Percentiles rank a stretch among this genome's conserved stretches.
These are phyloP conservation scores for Boletus speciosus DNA, from an alignment of 768 basidiomycete genomes.

Conservation along the genomic window DNA sequence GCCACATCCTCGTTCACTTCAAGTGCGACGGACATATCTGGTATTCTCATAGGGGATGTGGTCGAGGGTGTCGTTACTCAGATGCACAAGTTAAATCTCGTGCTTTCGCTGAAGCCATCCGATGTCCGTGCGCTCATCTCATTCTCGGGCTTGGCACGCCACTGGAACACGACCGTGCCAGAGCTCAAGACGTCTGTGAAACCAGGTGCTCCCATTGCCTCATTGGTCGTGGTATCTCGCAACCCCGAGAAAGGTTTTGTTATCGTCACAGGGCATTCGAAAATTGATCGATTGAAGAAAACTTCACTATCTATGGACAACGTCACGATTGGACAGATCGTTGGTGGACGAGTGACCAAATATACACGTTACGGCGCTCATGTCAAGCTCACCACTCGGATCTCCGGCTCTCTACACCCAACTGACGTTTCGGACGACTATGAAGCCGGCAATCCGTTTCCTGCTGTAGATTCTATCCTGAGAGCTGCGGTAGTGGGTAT, in stretches of 20 bases:
- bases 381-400: constrained; percentile 67
- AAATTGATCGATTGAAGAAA: constrained; percentile 50
- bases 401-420: constrained; percentile 76
- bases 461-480: constrained; percentile 61
- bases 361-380: constrained; percentile 70
- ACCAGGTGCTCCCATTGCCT: constrained; percentile 65
- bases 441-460: constrained; percentile 52
- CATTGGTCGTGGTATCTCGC: constrained; percentile 85
- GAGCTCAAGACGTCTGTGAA: constrained; percentile 64
- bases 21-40: constrained; percentile 58
- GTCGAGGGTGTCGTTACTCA: constrained; percentile 71
- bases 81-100: constrained; percentile 81
- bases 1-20: constrained; percentile 52
- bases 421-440: constrained; percentile 84
- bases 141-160: constrained; percentile 81
- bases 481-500: constrained; percentile 69
- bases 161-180: constrained; percentile 59
- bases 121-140: constrained; percentile 80
- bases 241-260: constrained; percentile 84
- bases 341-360: constrained; percentile 76
- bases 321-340: constrained; percentile 65
- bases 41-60: constrained; percentile 71
- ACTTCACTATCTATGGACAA: constrained; percentile 59
- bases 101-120: constrained; percentile 69
- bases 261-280: constrained; percentile 74